These are phyloP conservation scores for Solanum virginianum DNA, from an alignment of 257 asterid species.

Conservation along the genomic window DNA sequence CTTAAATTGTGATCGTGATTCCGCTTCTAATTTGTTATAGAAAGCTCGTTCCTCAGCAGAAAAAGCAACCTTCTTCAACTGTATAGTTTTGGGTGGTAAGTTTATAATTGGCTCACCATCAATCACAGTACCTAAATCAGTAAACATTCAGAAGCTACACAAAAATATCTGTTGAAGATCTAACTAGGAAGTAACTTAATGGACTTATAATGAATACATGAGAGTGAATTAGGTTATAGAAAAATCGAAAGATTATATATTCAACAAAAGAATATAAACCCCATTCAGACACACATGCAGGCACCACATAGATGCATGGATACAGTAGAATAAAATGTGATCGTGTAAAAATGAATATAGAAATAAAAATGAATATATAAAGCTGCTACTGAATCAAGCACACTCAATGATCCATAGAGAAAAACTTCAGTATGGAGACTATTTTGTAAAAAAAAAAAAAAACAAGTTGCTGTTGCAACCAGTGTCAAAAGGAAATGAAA, in stretches of 20 bases:
- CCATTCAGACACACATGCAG: background rate
- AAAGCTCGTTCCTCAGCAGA: slow-evolving; percentile 70
- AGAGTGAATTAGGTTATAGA: background rate
- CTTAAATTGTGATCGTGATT: slow-evolving; percentile 86
- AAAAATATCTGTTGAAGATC: background rate
- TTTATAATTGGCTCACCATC: slow-evolving; percentile 69
- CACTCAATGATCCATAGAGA: background rate
- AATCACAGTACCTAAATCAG: slow-evolving; percentile 48
- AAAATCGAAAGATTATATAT: background rate
- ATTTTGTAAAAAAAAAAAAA: background rate
- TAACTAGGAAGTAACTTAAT: slow-evolving; percentile 1
- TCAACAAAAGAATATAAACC: background rate
- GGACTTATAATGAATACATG: background rate
- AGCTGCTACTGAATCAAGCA: background rate
- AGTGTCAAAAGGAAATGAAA: background rate
- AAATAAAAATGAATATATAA: background rate
- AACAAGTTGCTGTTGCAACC: background rate
- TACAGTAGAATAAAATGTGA: background rate
- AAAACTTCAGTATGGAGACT: background rate
- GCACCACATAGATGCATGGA: background rate
- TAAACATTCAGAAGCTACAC: slow-evolving; percentile 6
- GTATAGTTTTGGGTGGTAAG: slow-evolving; percentile 70
- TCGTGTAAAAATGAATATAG: background rate
- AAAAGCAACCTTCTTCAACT: slow-evolving; percentile 61
- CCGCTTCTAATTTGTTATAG: slow-evolving; percentile 66